Evolutionary conservation across 139 green algal species (phyloP).

Genomic region (Chlorella sp.): DNA sequence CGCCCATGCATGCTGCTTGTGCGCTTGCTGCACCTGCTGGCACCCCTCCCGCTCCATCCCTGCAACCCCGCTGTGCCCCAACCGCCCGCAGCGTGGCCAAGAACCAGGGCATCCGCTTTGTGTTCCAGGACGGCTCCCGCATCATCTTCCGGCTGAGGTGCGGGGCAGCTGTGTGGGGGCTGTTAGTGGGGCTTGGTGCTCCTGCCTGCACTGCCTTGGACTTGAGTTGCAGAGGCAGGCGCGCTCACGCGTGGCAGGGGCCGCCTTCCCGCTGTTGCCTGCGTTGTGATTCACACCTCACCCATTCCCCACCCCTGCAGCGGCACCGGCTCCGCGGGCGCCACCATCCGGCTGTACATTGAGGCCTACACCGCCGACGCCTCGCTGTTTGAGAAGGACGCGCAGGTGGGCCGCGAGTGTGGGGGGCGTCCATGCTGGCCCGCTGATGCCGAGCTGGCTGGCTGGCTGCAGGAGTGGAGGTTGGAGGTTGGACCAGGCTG

Average conservation of each 20-base stretch:
- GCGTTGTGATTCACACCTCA: not conserved
- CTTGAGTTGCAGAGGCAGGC: not conserved
- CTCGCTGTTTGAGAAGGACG: slow-evolving; percentile 80
- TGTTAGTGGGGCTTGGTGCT: not conserved
- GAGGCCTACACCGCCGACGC: slow-evolving; percentile 94
- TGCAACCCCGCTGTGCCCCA: no score
- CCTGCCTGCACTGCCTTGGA: not conserved
- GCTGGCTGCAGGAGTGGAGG: no score
- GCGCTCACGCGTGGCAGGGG: not conserved
- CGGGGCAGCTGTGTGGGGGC: not conserved
- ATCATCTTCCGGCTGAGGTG: slow-evolving; percentile 94
- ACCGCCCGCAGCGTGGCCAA: slow-evolving; percentile 72
- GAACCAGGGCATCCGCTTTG: slow-evolving; percentile 96
- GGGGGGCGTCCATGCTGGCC: no score
- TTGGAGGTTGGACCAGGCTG: no score
- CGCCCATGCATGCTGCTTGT: no score
- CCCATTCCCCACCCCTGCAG: slow-evolving; percentile 11
- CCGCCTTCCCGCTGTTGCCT: not conserved
- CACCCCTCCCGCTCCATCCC: no score
- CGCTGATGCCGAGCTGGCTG: no score
- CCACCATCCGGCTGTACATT: slow-evolving; percentile 98
- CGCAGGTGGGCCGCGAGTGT: slow-evolving; percentile 45
- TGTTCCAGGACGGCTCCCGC: slow-evolving; percentile 94
- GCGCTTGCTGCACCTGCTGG: no score
- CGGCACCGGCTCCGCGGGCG: slow-evolving; percentile 90